Conservation (phyloP, 345 rosid genomes). For the Cardamine resedifolia region DNA sequence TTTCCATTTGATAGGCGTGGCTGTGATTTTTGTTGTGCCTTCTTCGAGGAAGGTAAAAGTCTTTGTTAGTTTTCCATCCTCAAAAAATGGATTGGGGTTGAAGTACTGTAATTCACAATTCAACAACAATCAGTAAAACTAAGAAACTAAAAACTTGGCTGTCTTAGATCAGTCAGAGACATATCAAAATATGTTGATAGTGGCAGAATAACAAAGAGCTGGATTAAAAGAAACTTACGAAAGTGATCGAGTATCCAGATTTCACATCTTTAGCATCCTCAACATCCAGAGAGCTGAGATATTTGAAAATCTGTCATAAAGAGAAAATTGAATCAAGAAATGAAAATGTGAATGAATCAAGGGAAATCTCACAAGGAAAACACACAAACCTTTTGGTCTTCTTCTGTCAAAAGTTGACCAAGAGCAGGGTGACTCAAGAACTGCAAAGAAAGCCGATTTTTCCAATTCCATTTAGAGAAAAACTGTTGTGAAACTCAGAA, state of each 20-base stretch:
- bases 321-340: background rate
- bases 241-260: constrained; percentile 84
- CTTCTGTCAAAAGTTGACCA: constrained; percentile 70
- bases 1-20: constrained; percentile 84
- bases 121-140: background rate
- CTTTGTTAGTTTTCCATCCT: constrained; percentile 77
- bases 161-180: constrained; percentile 6
- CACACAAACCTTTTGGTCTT: constrained; percentile 83
- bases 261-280: constrained; percentile 95
- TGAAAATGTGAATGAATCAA: background rate
- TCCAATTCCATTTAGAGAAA: background rate
- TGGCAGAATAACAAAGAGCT: background rate
- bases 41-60: constrained; percentile 80
- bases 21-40: constrained; percentile 69
- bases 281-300: constrained; percentile 72
- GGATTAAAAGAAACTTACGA: constrained; percentile 51
- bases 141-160: background rate
- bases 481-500: background rate
- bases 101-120: constrained; percentile 53
- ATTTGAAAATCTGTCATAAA: constrained; percentile 64
- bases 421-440: constrained; percentile 91
- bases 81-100: constrained; percentile 73
- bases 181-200: background rate
- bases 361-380: background rate
- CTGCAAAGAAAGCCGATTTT: constrained; percentile 41